A percentile compares a stretch with the other conserved stretches of the same genome.
phyloP scores from a whole-genome alignment of 352 stramenopile species.

The Phytopythium mirpurense region DNA sequence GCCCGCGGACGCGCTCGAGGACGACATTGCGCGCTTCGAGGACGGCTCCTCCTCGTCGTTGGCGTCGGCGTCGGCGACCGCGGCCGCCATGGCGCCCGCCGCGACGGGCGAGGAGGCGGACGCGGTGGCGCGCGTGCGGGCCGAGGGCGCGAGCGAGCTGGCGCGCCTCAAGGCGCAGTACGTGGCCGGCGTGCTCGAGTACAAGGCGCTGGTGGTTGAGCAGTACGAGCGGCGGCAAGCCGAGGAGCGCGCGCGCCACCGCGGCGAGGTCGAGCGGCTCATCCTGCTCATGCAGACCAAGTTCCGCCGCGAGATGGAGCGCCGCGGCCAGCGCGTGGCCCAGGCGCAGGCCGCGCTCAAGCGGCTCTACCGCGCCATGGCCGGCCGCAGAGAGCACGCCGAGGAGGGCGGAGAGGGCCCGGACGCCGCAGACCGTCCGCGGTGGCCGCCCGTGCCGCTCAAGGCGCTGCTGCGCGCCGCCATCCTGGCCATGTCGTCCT shows the following conservation, averaged over 20 bases:
- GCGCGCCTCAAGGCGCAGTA: constrained; percentile 54
- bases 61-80: too few relatives aligned
- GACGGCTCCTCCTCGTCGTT: too few relatives aligned
- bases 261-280: constrained; percentile 56
- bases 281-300: constrained; percentile 56
- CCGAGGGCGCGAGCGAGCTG: constrained; percentile 32
- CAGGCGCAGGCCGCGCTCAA: constrained; percentile 58
- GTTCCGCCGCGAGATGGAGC: constrained; percentile 50
- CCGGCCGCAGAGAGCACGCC: constrained; percentile 7
- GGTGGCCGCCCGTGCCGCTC: constrained; percentile 22
- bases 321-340: constrained; percentile 40
- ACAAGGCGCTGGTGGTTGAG: constrained; percentile 69
- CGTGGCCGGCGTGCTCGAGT: constrained; percentile 46
- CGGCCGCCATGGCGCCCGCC: too few relatives aligned
- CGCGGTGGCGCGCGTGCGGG: constrained; percentile 29
- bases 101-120: background rate
- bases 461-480: constrained; percentile 53
- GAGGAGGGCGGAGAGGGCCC: background rate
- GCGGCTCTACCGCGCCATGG: constrained; percentile 51
- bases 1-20: constrained; percentile 20
- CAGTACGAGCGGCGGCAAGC: constrained; percentile 58
- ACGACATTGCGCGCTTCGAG: constrained; percentile 53
- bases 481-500: constrained; percentile 65
- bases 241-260: constrained; percentile 51
- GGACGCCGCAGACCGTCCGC: too few relatives aligned